These are phyloP conservation scores for Pichia sp. DNA, from an alignment of 1,139 yeast species.

Conservation along the genomic window DNA sequence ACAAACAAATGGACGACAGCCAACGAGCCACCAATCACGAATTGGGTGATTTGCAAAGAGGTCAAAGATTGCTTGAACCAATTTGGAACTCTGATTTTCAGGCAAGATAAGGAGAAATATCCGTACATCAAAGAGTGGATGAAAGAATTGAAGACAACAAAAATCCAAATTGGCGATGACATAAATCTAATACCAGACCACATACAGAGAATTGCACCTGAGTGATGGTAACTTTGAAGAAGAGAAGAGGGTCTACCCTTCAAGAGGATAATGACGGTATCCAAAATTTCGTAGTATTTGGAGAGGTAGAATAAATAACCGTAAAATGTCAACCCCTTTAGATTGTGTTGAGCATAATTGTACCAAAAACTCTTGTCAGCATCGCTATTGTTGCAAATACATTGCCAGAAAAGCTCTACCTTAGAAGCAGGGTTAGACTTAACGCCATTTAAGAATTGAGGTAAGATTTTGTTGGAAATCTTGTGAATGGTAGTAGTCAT, in stretches of 20 bases:
- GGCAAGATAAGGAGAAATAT: constrained; percentile 58
- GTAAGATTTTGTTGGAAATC: constrained; percentile 27
- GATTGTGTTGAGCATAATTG: constrained; percentile 21
- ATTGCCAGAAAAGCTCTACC: constrained; percentile 43
- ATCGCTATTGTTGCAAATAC: constrained; percentile 43
- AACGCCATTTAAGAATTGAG: constrained; percentile 18
- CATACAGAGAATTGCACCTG: constrained; percentile 81
- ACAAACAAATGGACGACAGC: constrained; percentile 60
- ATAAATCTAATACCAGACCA: constrained; percentile 71
- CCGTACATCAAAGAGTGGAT: constrained; percentile 74
- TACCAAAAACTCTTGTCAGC: constrained; percentile 53
- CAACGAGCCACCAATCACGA: constrained; percentile 61
- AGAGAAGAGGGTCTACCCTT: constrained; percentile 66
- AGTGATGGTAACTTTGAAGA: constrained; percentile 70
- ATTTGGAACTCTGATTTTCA: constrained; percentile 54
- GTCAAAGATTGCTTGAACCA: constrained; percentile 56
- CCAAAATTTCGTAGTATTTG: constrained; percentile 67
- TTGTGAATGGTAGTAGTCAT: constrained; percentile 46
- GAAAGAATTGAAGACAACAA: constrained; percentile 72
- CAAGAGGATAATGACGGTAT: constrained; percentile 58
- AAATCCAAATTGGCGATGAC: constrained; percentile 77
- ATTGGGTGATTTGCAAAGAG: constrained; percentile 64
- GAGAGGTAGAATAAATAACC: constrained; percentile 68
- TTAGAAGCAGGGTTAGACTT: constrained; percentile 12
- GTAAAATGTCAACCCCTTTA: constrained; percentile 46